Conservation (phyloP, 257 asterid genomes). For the Plectranthus barbatus region DNA sequence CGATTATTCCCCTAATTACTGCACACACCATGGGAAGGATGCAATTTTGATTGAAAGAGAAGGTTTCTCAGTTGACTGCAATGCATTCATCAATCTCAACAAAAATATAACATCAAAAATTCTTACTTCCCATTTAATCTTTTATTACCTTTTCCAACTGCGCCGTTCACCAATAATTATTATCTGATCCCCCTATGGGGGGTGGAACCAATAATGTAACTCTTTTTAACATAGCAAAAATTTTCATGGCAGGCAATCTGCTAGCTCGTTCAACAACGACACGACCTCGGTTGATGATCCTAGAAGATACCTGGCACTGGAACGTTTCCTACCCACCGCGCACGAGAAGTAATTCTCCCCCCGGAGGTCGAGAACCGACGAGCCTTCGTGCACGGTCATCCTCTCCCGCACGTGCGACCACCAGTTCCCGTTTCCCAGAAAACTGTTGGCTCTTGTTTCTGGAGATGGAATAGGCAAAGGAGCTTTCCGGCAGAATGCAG, state of each 20-base stretch:
- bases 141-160: neutral
- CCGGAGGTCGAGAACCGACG: conserved; percentile 82
- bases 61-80: neutral
- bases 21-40: no score
- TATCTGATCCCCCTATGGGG: no score
- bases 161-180: no score
- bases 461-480: conserved; percentile 24
- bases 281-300: conserved; percentile 74
- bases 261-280: conserved; percentile 52
- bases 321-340: conserved; percentile 71
- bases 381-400: conserved; percentile 68
- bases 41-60: neutral
- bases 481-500: conserved; percentile 29
- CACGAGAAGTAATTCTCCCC: conserved; percentile 85
- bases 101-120: no score
- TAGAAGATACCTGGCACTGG: conserved; percentile 70
- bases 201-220: no score
- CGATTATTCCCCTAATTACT: no score
- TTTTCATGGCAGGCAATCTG: conserved; percentile 9
- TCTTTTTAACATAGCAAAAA: neutral
- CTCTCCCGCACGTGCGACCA: conserved; percentile 52
- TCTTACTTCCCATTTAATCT: neutral
- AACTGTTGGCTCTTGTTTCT: conserved; percentile 32
- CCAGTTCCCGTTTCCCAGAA: conserved; percentile 40
- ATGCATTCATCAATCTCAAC: no score